A percentile compares a stretch with the other conserved stretches of the same genome.
These are phyloP conservation scores for Starmerella stigmatis DNA, from an alignment of 805 yeast genomes.

Conservation along the genomic window DNA sequence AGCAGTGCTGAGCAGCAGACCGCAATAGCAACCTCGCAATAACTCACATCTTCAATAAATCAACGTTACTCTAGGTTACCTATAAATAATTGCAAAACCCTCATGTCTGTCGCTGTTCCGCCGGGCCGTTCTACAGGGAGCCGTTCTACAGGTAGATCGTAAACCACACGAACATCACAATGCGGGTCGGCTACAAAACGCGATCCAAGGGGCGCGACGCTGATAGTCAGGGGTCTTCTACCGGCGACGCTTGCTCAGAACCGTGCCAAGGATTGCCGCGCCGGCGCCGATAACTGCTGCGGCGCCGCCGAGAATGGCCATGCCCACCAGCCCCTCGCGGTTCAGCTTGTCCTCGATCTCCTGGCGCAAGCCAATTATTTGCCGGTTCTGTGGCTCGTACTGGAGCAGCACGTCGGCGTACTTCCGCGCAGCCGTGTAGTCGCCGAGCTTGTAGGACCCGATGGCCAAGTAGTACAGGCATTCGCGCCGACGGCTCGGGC, in stretches of 20 bases:
- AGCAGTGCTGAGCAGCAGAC: slow-evolving; percentile 39
- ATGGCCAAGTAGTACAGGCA: slow-evolving; percentile 77
- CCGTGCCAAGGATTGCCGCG: slow-evolving; percentile 37
- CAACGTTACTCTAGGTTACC: no score
- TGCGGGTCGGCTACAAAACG: no score
- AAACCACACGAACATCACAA: no score
- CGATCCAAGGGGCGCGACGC: no score
- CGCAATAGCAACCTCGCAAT: no score
- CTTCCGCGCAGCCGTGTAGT: slow-evolving; percentile 72
- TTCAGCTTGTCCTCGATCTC: slow-evolving; percentile 78
- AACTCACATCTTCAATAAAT: no score
- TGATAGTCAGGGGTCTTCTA: background rate
- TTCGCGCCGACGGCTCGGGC: slow-evolving; percentile 78
- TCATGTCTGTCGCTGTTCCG: no score
- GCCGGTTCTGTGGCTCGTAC: slow-evolving; percentile 77
- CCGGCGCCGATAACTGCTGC: slow-evolving; percentile 72
- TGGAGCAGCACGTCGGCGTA: slow-evolving; percentile 67
- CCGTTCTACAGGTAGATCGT: no score
- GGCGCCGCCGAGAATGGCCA: slow-evolving; percentile 77
- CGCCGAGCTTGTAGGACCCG: slow-evolving; percentile 82
- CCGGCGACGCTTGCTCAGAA: slow-evolving; percentile 23
- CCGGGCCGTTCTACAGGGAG: no score
- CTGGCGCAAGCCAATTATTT: slow-evolving; percentile 59
- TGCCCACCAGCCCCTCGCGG: slow-evolving; percentile 77
- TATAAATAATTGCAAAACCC: no score